Evolutionary conservation across 805 yeast genomes (phyloP).

Genomic region (Saccharomycopsis synnaedendra): DNA sequence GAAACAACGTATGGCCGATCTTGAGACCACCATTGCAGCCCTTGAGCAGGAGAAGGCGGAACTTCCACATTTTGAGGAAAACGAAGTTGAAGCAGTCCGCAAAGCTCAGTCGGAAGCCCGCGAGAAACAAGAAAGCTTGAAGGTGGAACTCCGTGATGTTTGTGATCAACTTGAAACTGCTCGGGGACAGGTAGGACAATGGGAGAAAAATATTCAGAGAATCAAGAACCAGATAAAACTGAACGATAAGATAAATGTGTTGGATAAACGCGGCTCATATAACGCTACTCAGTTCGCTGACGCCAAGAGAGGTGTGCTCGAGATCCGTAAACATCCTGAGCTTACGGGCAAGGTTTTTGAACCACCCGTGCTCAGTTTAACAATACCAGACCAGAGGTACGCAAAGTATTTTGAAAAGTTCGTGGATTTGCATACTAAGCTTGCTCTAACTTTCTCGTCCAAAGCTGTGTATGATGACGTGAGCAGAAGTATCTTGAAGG

Average conservation of each 20-base stretch:
- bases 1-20: constrained; percentile 18
- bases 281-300: constrained; percentile 21
- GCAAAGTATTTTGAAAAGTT: constrained; percentile 49
- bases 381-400: constrained; percentile 35
- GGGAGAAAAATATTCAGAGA: constrained; percentile 22
- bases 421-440: constrained; percentile 39
- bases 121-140: constrained; percentile 19
- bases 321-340: constrained; percentile 24
- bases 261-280: constrained; percentile 23
- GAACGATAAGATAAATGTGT: constrained; percentile 39
- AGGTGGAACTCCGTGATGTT: constrained; percentile 26
- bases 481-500: constrained; percentile 31
- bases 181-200: constrained; percentile 23
- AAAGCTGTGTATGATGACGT: constrained; percentile 37
- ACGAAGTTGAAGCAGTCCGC: constrained; percentile 15
- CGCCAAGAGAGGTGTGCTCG: constrained; percentile 24
- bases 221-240: constrained; percentile 29
- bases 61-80: constrained; percentile 18
- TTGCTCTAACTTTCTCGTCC: constrained; percentile 53
- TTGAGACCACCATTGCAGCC: constrained; percentile 20
- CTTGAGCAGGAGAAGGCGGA: constrained; percentile 21
- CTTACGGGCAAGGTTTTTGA: constrained; percentile 42
- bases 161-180: constrained; percentile 28
- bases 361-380: constrained; percentile 63
- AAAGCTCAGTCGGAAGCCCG: constrained; percentile 20